A percentile compares a stretch with the other conserved stretches of the same genome.
Evolutionary conservation across 192 early-diverging fungal species (phyloP).

Genomic region (Tieghemiomyces parasiticus): DNA sequence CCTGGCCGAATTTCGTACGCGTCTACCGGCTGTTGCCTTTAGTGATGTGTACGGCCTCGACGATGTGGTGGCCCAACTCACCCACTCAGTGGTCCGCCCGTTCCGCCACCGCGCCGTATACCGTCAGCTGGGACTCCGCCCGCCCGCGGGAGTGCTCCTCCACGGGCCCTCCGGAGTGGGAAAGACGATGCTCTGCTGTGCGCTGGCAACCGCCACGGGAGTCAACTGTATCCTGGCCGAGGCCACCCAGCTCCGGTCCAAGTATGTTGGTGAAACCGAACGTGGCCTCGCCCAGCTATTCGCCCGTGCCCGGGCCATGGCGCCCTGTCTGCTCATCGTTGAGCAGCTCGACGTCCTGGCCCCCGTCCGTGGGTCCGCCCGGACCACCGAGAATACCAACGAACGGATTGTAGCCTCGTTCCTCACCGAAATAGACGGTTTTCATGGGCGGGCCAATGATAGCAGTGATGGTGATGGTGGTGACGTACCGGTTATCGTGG

Average conservation of each 20-base stretch:
- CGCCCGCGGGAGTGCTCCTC: slow-evolving; percentile 67
- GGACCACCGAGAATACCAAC: slow-evolving; percentile 62
- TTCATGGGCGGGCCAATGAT: slow-evolving; percentile 23
- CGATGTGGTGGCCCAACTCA: slow-evolving; percentile 40
- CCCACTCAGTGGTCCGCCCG: slow-evolving; percentile 37
- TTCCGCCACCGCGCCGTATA: slow-evolving; percentile 33
- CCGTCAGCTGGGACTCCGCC: slow-evolving; percentile 41
- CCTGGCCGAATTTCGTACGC: slow-evolving; percentile 28
- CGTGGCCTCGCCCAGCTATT: slow-evolving; percentile 71
- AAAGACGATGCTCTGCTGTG: slow-evolving; percentile 79
- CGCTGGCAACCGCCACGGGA: slow-evolving; percentile 58
- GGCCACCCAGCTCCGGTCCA: slow-evolving; percentile 73
- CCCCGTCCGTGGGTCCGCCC: slow-evolving; percentile 48
- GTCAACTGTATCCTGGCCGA: slow-evolving; percentile 78
- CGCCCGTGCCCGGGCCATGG: slow-evolving; percentile 57
- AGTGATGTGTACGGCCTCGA: slow-evolving; percentile 65
- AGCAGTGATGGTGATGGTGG: background rate
- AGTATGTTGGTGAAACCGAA: slow-evolving; percentile 90
- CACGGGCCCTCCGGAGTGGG: slow-evolving; percentile 83
- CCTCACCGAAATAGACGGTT: slow-evolving; percentile 67
- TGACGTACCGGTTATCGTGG: background rate
- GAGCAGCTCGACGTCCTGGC: slow-evolving; percentile 86
- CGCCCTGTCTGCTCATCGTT: slow-evolving; percentile 84
- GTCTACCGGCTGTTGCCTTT: slow-evolving; percentile 45
- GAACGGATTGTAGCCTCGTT: slow-evolving; percentile 82